Conservation (phyloP, 2,329 filamentous ascomycete genomes). For the Magnaporthiopsis incrustans region DNA sequence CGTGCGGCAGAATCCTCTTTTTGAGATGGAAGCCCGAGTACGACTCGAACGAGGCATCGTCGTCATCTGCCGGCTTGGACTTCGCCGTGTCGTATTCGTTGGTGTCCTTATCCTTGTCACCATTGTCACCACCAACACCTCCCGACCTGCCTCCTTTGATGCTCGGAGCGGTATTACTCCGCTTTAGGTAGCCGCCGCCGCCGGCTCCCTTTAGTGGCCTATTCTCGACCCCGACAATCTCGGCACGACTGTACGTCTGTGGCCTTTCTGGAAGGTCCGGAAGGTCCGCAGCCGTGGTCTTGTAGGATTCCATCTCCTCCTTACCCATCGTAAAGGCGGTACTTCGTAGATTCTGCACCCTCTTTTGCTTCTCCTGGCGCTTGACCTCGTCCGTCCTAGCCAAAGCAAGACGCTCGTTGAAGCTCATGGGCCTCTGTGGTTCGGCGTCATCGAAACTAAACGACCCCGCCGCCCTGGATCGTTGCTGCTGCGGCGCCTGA, state of each 20-base stretch:
- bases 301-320: constrained; percentile 52
- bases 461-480: background rate
- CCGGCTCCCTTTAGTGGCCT: constrained; percentile 3
- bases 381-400: constrained; percentile 49
- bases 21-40: constrained; percentile 82
- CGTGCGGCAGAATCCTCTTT: constrained; percentile 74
- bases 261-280: constrained; percentile 38
- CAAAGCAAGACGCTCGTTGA: constrained; percentile 79
- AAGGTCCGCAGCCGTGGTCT: constrained; percentile 47
- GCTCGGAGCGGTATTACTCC: constrained; percentile 35
- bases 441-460: constrained; percentile 10
- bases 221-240: constrained; percentile 39
- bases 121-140: background rate
- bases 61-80: constrained; percentile 21
- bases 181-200: constrained; percentile 24
- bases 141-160: constrained; percentile 9
- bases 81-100: background rate
- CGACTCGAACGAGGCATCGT: constrained; percentile 64
- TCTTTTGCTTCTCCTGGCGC: constrained; percentile 41
- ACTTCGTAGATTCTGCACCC: constrained; percentile 45
- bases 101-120: constrained; percentile 1
- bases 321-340: constrained; percentile 49
- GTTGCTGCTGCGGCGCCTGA: constrained; percentile 17
- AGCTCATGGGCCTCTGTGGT: constrained; percentile 44
- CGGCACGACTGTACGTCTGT: constrained; percentile 54